Base-by-base conservation (phyloP, 2,329 filamentous ascomycete genomes). In the Phaeosphaeriaceae sp. region DNA sequence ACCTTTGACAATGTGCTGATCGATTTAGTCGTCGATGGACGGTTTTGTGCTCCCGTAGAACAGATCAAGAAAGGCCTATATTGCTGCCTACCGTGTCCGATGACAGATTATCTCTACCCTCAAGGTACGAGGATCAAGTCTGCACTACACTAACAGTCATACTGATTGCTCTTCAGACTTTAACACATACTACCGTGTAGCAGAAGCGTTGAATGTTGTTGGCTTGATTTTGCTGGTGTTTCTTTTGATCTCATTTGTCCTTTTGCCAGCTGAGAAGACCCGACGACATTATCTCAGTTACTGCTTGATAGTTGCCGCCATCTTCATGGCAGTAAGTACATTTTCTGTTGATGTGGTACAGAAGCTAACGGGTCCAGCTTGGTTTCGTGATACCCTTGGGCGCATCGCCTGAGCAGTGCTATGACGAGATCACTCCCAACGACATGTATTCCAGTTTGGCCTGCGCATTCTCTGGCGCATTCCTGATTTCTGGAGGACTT, bases 221-320 rank as follows among this genome's bases (percentile, higher is more conserved):
- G 88, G 92, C 54, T 84, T 93, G 44, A 79, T 89, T 48, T 88
- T 90, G 67, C 90, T 91, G 60, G 71, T 88, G 17, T 94, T 95
- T 71, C 82, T 98, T 55, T 81, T 98, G 17, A 51, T 91, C 6
- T 96, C 92, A 6, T 98, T 93, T 84, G 81, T 87, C 3, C 83
- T 90, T 15, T 82, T 99, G 21, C 93, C 95, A 0, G 87, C 92
- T 22, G 92, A 96, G 69, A 94, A 92, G 81, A 97, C 95, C 7
- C 88, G 92, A 72, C 88, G 93, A 53, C 95, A 99, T 76, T 98
- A 98, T 72, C 83, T 99, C 40, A 97, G 91, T 73, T 90, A 97
- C 63, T 95, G 92, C 75, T 82, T 98, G 51, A 90, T 91, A 5
- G 78, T 91, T 46, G 91, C 87, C 4, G 87, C 94, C 42, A 80